These are phyloP conservation scores for Dinochytrium kinnereticum DNA, from an alignment of 371 early-diverging fungal genomes.

Conservation along the genomic window DNA sequence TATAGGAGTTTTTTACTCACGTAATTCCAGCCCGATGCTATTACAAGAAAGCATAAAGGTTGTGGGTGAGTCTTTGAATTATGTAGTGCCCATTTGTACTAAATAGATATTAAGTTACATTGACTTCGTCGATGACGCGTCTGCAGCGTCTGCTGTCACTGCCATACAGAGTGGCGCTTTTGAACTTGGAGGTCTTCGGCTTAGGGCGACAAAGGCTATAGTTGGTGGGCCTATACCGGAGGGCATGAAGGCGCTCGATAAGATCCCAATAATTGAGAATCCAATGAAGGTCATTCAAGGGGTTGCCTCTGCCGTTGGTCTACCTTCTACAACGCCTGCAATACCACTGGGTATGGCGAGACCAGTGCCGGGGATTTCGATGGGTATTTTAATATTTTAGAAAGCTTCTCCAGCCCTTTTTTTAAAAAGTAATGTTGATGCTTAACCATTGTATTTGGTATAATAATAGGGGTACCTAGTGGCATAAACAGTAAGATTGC, in stretches of 20 bases:
- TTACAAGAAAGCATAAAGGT: constrained; percentile 66
- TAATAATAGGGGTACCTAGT: neutral
- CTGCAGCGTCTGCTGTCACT: constrained; percentile 62
- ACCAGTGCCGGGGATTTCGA: no score
- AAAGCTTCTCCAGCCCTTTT: no score
- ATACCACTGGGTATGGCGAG: no score
- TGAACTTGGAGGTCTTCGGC: constrained; percentile 69
- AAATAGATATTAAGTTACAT: constrained; percentile 64
- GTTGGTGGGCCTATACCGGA: constrained; percentile 79
- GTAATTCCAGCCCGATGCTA: constrained; percentile 56
- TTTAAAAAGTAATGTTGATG: no score
- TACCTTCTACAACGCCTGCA: no score
- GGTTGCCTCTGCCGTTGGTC: no score
- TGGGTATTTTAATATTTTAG: no score
- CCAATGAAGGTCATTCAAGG: no score
- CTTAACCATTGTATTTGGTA: neutral
- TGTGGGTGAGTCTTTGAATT: constrained; percentile 63
- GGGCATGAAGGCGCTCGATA: constrained; percentile 77
- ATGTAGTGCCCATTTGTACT: no score
- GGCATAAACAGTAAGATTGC: constrained; percentile 8
- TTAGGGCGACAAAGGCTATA: constrained; percentile 70
- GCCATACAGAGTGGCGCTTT: constrained; percentile 71
- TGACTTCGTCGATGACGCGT: constrained; percentile 63
- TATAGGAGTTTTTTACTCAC: neutral
- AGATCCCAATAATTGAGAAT: constrained; percentile 28